Evolutionary conservation across 148 eudicot genomes (phyloP).

Genomic region (Camellia granthamiana): DNA sequence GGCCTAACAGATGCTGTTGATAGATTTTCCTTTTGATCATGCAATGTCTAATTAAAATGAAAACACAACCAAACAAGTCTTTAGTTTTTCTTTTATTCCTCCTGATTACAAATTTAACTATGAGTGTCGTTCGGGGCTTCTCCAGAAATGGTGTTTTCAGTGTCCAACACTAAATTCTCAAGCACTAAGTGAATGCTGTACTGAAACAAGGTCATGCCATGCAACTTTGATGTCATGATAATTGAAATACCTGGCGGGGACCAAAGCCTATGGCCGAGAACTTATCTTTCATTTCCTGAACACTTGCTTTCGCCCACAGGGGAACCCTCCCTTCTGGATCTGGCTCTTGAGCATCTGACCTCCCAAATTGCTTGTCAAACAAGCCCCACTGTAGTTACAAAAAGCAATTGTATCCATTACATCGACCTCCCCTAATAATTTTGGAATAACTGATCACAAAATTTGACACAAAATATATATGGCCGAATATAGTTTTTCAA

Average conservation of each 20-base stretch:
- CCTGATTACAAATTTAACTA: not conserved
- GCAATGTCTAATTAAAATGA: too few relatives aligned
- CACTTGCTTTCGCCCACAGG: slow-evolving; percentile 77
- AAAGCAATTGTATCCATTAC: slow-evolving; percentile 3
- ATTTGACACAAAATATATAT: too few relatives aligned
- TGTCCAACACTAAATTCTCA: not conserved
- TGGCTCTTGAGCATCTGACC: slow-evolving; percentile 81
- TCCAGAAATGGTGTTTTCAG: not conserved
- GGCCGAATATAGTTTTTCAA: too few relatives aligned
- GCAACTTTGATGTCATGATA: not conserved
- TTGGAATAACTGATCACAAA: not conserved
- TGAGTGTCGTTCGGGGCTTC: not conserved
- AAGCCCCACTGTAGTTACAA: slow-evolving; percentile 72
- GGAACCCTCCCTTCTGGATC: slow-evolving; percentile 98
- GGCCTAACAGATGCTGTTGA: too few relatives aligned
- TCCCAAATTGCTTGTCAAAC: slow-evolving; percentile 80
- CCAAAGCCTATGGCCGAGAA: slow-evolving; percentile 71
- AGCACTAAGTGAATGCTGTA: not conserved
- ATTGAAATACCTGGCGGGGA: slow-evolving; percentile 78
- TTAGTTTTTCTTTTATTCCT: not conserved
- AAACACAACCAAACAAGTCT: too few relatives aligned
- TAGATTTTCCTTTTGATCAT: too few relatives aligned
- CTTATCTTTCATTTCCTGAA: slow-evolving; percentile 92
- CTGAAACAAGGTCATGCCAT: not conserved
- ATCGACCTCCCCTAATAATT: not conserved